Conservation (phyloP, 2,329 filamentous ascomycete genomes). For the Pseudogymnoascus sp. region DNA sequence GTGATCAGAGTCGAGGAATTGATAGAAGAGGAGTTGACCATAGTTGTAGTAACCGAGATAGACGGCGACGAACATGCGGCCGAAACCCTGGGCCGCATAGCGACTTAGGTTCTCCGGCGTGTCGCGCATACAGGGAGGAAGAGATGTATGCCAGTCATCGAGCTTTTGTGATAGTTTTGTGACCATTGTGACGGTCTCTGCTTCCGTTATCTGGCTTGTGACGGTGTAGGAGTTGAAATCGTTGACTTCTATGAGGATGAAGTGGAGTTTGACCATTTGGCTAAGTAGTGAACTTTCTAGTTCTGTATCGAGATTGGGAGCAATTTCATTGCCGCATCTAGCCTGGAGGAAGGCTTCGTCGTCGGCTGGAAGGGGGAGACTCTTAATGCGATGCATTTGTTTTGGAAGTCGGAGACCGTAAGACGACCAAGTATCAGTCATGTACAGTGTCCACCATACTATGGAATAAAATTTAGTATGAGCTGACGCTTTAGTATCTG, state of each 20-base stretch:
- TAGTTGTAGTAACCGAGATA: constrained; percentile 42
- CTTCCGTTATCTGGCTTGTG: constrained; percentile 21
- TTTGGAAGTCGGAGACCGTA: constrained; percentile 33
- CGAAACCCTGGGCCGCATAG: constrained; percentile 33
- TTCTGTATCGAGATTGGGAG: constrained; percentile 19
- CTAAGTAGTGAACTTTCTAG: constrained; percentile 28
- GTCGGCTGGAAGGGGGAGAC: constrained; percentile 33
- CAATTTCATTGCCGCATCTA: constrained; percentile 23
- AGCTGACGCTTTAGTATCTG: neutral
- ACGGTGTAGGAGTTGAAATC: constrained; percentile 33
- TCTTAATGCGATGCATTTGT: constrained; percentile 26
- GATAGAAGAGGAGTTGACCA: constrained; percentile 39
- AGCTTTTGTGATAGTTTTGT: constrained; percentile 29
- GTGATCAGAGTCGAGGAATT: constrained; percentile 34
- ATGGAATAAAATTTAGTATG: neutral
- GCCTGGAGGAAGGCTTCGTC: constrained; percentile 32
- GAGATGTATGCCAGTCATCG: constrained; percentile 31
- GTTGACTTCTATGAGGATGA: constrained; percentile 36
- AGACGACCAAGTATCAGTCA: constrained; percentile 38
- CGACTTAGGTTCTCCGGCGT: constrained; percentile 34
- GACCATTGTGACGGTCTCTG: constrained; percentile 22
- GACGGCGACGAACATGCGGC: constrained; percentile 37
- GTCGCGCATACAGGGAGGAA: constrained; percentile 33
- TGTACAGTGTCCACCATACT: constrained; percentile 37
- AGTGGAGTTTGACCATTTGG: constrained; percentile 34